Percentiles rank a stretch among this genome's conserved stretches.
These are phyloP conservation scores for Neofusicoccum umdonicola DNA, from an alignment of 2,329 filamentous ascomycete species.

Conservation along the genomic window DNA sequence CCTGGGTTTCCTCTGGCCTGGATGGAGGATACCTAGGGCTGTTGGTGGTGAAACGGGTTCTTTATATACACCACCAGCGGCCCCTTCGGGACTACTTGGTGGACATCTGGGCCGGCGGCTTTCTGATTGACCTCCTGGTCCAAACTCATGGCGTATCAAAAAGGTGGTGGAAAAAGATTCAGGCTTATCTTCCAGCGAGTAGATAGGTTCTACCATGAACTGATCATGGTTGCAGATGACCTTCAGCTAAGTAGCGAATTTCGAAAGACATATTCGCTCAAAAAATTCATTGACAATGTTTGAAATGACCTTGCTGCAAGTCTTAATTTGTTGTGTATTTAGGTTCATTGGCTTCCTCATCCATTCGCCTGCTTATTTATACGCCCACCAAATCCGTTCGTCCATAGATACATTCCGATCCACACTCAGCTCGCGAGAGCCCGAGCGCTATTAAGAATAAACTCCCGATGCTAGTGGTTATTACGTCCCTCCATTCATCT, in stretches of 20 bases:
- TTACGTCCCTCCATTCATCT: neutral
- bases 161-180: neutral
- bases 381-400: neutral
- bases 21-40: slow-evolving; percentile 2
- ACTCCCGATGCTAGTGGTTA: neutral
- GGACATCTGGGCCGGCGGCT: neutral
- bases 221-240: neutral
- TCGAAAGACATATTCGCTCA: neutral
- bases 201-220: neutral
- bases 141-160: neutral
- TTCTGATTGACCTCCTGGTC: neutral
- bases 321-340: neutral
- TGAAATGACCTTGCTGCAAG: neutral
- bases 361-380: neutral
- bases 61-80: neutral
- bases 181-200: neutral
- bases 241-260: slow-evolving; percentile 1
- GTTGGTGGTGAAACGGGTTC: neutral
- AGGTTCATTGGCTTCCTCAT: neutral
- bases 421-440: neutral
- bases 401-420: neutral
- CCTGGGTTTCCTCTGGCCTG: neutral
- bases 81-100: neutral
- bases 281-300: neutral
- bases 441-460: slow-evolving; percentile 1